Percentiles rank a stretch among this genome's conserved stretches.
Evolutionary conservation across 1,284 basidiomycete species (phyloP).

Genomic region (Cutaneotrichosporon dermatis): DNA sequence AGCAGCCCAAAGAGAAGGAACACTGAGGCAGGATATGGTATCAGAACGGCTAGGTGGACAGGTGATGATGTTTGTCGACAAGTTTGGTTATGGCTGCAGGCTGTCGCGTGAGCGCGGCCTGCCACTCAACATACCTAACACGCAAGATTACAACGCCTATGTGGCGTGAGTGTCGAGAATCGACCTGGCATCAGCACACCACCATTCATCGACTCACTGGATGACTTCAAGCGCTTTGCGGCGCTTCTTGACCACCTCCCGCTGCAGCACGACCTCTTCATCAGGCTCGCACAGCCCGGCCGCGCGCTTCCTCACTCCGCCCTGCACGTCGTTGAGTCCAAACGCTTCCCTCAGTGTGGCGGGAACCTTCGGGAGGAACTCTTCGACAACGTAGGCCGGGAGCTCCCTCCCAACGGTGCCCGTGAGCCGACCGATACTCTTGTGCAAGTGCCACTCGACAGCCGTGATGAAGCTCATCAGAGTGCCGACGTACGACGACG

Average conservation of each 20-base stretch:
- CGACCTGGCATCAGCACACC: background rate
- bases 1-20: too few species aligned
- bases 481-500: background rate
- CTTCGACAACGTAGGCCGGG: constrained; percentile 2
- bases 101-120: too few species aligned
- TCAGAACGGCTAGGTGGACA: too few species aligned
- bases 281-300: constrained; percentile 15
- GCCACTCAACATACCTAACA: too few species aligned
- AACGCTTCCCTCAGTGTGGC: constrained; percentile 14
- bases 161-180: background rate
- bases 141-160: background rate
- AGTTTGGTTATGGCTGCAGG: too few species aligned
- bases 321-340: constrained; percentile 10
- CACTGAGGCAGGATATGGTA: too few species aligned
- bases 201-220: background rate
- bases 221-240: background rate
- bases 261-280: constrained; percentile 5
- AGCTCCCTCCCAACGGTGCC: background rate
- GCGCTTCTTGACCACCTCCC: constrained; percentile 1
- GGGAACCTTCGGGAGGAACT: constrained; percentile 7
- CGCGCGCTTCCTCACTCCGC: constrained; percentile 2
- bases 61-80: too few species aligned
- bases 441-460: background rate
- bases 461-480: background rate
- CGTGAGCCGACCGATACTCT: background rate